phyloP scores from a whole-genome alignment of 2,329 filamentous ascomycete species.

The Pyrenophora graminea region DNA sequence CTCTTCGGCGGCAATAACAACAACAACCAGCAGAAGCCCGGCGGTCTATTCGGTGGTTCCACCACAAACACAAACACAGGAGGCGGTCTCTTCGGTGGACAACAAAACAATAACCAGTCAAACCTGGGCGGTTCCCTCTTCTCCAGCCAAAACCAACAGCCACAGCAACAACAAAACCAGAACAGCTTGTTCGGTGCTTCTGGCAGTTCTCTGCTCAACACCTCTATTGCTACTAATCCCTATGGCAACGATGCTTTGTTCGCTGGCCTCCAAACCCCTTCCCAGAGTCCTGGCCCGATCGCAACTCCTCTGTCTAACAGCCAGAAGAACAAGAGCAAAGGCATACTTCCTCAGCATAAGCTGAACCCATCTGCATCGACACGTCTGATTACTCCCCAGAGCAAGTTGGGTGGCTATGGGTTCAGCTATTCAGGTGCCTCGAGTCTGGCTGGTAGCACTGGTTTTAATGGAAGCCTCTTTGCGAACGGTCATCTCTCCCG shows the following conservation, averaged over 20 bases:
- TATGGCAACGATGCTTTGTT: conserved; percentile 91
- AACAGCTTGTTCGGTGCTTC: conserved; percentile 60
- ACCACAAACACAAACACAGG: conserved; percentile 48
- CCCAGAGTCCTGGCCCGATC: conserved; percentile 80
- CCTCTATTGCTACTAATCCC: conserved; percentile 70
- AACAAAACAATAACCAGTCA: conserved; percentile 49
- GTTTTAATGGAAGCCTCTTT: conserved; percentile 49
- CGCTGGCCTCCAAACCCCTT: conserved; percentile 68
- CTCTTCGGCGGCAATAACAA: conserved; percentile 49
- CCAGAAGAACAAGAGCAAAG: conserved; percentile 76
- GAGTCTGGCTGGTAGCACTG: conserved; percentile 76
- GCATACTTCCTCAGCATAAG: conserved; percentile 84
- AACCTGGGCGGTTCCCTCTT: conserved; percentile 48
- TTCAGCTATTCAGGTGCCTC: conserved; percentile 85
- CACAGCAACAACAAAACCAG: conserved; percentile 44
- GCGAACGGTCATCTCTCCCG: conserved; percentile 66
- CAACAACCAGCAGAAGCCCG: conserved; percentile 52
- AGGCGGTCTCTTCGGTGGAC: conserved; percentile 53
- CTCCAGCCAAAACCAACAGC: conserved; percentile 49
- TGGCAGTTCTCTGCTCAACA: conserved; percentile 55
- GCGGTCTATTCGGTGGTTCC: conserved; percentile 49
- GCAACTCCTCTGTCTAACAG: conserved; percentile 83
- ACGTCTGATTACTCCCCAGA: conserved; percentile 77
- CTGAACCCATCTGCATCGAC: conserved; percentile 80
- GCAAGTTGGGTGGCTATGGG: conserved; percentile 76